These are phyloP conservation scores for Avena eriantha DNA, from an alignment of 176 grass and related monocot species.

Conservation along the genomic window DNA sequence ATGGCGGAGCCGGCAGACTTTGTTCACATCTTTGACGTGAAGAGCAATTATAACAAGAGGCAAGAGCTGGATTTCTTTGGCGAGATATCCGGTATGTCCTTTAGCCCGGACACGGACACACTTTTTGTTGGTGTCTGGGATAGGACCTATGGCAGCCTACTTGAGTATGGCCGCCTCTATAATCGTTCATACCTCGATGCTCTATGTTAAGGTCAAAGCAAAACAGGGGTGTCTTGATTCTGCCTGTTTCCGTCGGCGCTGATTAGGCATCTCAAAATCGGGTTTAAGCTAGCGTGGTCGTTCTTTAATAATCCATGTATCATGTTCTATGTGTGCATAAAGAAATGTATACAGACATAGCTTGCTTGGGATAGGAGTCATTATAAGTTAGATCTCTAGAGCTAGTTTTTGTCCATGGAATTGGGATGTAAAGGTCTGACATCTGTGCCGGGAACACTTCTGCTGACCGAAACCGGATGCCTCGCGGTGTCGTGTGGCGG, in stretches of 20 bases:
- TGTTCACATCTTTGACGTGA: conserved; percentile 74
- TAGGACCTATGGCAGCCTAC: conserved; percentile 73
- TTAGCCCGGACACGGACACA: conserved; percentile 71
- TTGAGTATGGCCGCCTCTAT: conserved; percentile 68
- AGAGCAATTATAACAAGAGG: conserved; percentile 60
- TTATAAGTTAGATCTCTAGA: conserved; percentile 14
- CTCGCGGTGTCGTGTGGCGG: not conserved
- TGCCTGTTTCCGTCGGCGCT: not conserved
- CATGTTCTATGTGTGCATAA: conserved; percentile 44
- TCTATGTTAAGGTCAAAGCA: conserved; percentile 48
- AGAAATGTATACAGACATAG: conserved; percentile 40
- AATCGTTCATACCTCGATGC: conserved; percentile 70
- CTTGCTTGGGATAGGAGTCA: conserved; percentile 24
- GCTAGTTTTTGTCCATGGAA: not conserved
- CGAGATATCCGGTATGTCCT: conserved; percentile 81
- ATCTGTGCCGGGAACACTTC: not conserved
- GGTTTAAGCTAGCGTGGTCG: not conserved
- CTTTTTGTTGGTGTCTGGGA: conserved; percentile 82
- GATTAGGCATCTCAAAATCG: not conserved
- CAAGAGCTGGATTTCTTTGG: conserved; percentile 95
- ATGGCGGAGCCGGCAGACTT: conserved; percentile 86
- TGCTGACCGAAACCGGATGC: not conserved
- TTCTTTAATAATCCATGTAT: conserved; percentile 37
- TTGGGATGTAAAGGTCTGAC: not conserved
- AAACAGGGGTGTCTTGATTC: not conserved